These are phyloP conservation scores for Babesia bigemina DNA, from an alignment of 169 alveolate genomes.

Conservation along the genomic window DNA sequence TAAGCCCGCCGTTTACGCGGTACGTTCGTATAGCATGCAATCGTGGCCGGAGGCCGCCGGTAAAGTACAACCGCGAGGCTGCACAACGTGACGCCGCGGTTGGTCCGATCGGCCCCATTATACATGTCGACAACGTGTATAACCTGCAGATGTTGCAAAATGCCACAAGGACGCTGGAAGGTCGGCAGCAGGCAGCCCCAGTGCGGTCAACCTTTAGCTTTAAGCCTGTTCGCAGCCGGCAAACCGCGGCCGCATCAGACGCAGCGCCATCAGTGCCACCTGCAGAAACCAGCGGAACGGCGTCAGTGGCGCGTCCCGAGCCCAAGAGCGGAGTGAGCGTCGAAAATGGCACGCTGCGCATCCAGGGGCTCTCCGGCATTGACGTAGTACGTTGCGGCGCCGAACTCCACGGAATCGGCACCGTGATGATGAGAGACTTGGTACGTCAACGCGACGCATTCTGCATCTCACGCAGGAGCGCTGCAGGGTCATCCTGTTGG, in stretches of 20 bases:
- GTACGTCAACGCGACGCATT: constrained; percentile 1
- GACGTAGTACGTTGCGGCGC: constrained; percentile 12
- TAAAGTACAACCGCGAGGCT: too few relatives aligned
- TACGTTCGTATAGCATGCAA: not conserved
- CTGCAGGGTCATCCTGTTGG: constrained; percentile 44
- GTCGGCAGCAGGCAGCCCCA: not conserved
- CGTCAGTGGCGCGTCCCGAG: not conserved
- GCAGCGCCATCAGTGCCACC: not conserved
- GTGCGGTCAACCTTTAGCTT: constrained; percentile 7
- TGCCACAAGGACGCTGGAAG: constrained; percentile 11
- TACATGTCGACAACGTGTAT: not conserved
- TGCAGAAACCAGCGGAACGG: not conserved
- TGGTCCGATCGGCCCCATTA: too few relatives aligned
- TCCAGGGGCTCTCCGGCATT: not conserved
- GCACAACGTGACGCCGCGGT: too few relatives aligned
- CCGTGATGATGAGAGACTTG: constrained; percentile 25
- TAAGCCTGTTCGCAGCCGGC: not conserved
- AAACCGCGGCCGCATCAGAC: not conserved
- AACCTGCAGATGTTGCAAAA: constrained; percentile 12
- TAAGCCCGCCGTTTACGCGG: constrained; percentile 56
- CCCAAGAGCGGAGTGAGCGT: not conserved
- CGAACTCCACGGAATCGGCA: constrained; percentile 25
- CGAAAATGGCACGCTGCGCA: constrained; percentile 7
- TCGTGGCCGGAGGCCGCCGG: not conserved
- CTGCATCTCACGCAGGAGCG: constrained; percentile 12